phyloP scores from a whole-genome alignment of 2,329 filamentous ascomycete genomes.

The Xylogone sp. region DNA sequence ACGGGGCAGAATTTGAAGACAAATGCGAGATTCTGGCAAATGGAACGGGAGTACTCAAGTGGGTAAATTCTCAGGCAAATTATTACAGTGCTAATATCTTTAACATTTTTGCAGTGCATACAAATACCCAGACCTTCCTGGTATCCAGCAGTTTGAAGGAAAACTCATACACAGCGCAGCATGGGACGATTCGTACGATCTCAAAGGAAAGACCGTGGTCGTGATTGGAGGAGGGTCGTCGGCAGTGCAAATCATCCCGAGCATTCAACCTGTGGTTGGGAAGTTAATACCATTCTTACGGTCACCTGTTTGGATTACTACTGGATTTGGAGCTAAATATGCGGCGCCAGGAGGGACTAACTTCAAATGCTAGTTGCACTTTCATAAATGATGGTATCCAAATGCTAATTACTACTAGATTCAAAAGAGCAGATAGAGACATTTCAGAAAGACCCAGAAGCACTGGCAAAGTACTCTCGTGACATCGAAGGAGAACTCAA shows the following conservation, averaged over 20 bases:
- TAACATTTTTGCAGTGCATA: conserved; percentile 21
- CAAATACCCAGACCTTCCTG: conserved; percentile 48
- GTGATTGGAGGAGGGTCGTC: conserved; percentile 54
- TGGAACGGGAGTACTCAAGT: conserved; percentile 45
- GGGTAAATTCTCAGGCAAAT: conserved; percentile 14
- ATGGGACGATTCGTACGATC: conserved; percentile 48
- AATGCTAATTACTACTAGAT: conserved; percentile 4
- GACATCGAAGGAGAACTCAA: conserved; percentile 22
- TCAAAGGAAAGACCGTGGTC: conserved; percentile 43
- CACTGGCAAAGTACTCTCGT: conserved; percentile 12
- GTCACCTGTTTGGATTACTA: conserved; percentile 50
- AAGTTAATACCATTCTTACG: conserved; percentile 53
- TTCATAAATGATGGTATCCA: neutral
- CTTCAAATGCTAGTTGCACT: conserved; percentile 9
- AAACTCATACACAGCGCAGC: conserved; percentile 50
- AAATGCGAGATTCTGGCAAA: conserved; percentile 45
- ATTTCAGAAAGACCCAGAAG: conserved; percentile 18
- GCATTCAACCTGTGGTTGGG: conserved; percentile 41
- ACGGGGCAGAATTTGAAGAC: conserved; percentile 26
- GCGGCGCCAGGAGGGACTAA: conserved; percentile 15
- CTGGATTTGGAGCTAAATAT: conserved; percentile 21
- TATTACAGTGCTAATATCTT: no score
- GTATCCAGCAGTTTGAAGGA: conserved; percentile 46
- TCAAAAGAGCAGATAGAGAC: conserved; percentile 12
- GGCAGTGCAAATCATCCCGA: conserved; percentile 49